Percentiles rank a stretch among this genome's conserved stretches.
These are phyloP conservation scores for Rhodotorula sphaerocarpa DNA, from an alignment of 768 basidiomycete species.

Conservation along the genomic window DNA sequence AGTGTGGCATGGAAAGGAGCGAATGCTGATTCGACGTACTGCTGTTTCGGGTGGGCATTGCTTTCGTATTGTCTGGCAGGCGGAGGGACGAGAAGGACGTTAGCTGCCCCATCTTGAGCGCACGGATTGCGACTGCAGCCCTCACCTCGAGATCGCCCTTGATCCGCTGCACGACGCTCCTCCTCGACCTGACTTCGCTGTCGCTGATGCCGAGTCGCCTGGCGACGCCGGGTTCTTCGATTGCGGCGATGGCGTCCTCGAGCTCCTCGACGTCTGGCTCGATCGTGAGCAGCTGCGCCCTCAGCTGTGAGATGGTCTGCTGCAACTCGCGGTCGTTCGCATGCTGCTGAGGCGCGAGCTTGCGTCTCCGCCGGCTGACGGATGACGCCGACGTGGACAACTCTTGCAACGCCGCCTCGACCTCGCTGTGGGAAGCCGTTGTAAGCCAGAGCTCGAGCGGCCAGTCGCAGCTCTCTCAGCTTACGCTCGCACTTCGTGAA, in stretches of 20 bases:
- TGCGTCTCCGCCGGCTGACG: constrained; percentile 67
- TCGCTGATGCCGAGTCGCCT: constrained; percentile 72
- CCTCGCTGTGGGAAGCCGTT: constrained; percentile 54
- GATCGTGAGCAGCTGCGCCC: constrained; percentile 64
- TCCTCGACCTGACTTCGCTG: constrained; percentile 63
- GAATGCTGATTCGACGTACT: neutral
- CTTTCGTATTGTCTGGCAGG: neutral
- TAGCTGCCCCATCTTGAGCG: neutral
- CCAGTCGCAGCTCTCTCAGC: neutral
- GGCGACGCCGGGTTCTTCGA: constrained; percentile 70
- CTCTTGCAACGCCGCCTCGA: constrained; percentile 64
- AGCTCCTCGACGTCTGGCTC: constrained; percentile 85
- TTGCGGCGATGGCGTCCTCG: constrained; percentile 87
- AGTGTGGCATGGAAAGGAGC: too few relatives aligned
- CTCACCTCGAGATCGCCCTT: constrained; percentile 70
- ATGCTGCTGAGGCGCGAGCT: constrained; percentile 33
- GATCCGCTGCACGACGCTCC: constrained; percentile 67
- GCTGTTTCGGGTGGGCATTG: neutral
- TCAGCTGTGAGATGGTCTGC: constrained; percentile 52
- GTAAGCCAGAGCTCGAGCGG: neutral
- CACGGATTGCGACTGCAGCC: neutral
- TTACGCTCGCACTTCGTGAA: constrained; percentile 57
- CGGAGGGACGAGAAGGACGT: too few relatives aligned
- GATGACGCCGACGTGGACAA: constrained; percentile 65
- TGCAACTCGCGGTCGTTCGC: constrained; percentile 19